phyloP scores from a whole-genome alignment of 495 filamentous ascomycete species.

The Geoglossum glabrum region DNA sequence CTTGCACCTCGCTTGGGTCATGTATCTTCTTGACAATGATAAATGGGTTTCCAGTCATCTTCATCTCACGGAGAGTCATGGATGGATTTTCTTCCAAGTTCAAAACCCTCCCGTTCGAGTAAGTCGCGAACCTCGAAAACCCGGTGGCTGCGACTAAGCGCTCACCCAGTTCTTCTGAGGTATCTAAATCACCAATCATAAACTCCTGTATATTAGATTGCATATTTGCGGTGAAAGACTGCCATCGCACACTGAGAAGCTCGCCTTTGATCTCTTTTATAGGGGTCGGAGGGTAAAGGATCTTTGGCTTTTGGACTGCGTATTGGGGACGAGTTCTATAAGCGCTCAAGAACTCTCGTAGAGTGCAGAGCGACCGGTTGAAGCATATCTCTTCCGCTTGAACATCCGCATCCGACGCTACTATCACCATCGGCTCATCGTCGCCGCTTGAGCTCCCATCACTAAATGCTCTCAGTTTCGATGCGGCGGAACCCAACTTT shows the following conservation, averaged over 20 bases:
- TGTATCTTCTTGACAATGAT: slow-evolving; percentile 31
- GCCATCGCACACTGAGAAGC: slow-evolving; percentile 46
- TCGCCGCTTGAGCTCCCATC: slow-evolving; percentile 23
- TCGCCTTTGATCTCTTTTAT: slow-evolving; percentile 29
- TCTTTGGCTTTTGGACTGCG: slow-evolving; percentile 19
- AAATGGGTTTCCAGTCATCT: slow-evolving; percentile 35
- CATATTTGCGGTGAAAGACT: slow-evolving; percentile 41
- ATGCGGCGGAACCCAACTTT: slow-evolving; percentile 51
- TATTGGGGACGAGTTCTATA: slow-evolving; percentile 32
- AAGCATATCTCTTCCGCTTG: slow-evolving; percentile 38
- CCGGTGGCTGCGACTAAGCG: slow-evolving; percentile 13
- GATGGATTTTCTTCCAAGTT: slow-evolving; percentile 29
- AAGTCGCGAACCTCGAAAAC: slow-evolving; percentile 3
- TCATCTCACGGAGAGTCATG: slow-evolving; percentile 34
- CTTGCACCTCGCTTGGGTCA: slow-evolving; percentile 18
- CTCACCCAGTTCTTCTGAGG: slow-evolving; percentile 41
- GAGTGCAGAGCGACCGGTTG: slow-evolving; percentile 39
- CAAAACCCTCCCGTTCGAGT: slow-evolving; percentile 27
- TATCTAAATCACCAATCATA: slow-evolving; percentile 48
- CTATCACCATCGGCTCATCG: slow-evolving; percentile 29
- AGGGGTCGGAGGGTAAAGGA: slow-evolving; percentile 23
- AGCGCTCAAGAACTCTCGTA: slow-evolving; percentile 35
- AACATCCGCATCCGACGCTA: slow-evolving; percentile 23
- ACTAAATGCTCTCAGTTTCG: slow-evolving; percentile 29
- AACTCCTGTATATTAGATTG: slow-evolving; percentile 35